Evolutionary conservation across 306 rosid genomes (phyloP), one percentile per base, ranked within the genome.

Genomic region (Castanospermum australe): DNA sequence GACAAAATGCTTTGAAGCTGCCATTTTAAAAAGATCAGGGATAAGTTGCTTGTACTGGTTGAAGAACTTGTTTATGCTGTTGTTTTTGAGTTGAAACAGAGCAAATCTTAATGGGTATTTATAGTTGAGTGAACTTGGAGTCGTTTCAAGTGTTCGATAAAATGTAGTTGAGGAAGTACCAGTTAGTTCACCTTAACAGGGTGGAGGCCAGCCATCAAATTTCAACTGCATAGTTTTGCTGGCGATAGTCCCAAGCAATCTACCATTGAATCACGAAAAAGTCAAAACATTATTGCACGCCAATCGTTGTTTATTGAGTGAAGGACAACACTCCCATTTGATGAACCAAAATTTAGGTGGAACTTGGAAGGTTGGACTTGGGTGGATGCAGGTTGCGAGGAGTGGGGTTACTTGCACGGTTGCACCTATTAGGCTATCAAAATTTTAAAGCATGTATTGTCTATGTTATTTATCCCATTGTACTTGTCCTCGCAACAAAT

Each of bases 111-210:
- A 39, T 42, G 54, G 75, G 36, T n/a, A 52, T 77, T 12, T 67
- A 36, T 54, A 54, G 52, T 12, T 17, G 36, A 17, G 15, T 9
- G 48, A 35, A 20, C 14, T 20, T 64, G 75, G 7, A 32, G 45
- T 20, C 9, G 47, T 18, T 50, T 20, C 21, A 4, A 33, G 28
- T 51, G 82, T 78, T 67, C 41, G 76, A 67, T 67, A n/a, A 57
- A 42, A 55, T 67, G 38, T 67, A 22, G 82, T 56, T 78, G 76
- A 18, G 75, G 47, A 8, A 54, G 42, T 7, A 7, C 3, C 0
- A 7, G 69, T 55, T 78, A 78, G 76, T 67, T 78, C 60, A 67
- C 68, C 76, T 15, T 17, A 28, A 30, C 41, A 48, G 28, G 55
- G 14, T n/a, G 42, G 9, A 61, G n/a, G 47, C n/a, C 35, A 33